Evolutionary conservation across 169 alveolate species (phyloP).

Genomic region (Theileria annulata): DNA sequence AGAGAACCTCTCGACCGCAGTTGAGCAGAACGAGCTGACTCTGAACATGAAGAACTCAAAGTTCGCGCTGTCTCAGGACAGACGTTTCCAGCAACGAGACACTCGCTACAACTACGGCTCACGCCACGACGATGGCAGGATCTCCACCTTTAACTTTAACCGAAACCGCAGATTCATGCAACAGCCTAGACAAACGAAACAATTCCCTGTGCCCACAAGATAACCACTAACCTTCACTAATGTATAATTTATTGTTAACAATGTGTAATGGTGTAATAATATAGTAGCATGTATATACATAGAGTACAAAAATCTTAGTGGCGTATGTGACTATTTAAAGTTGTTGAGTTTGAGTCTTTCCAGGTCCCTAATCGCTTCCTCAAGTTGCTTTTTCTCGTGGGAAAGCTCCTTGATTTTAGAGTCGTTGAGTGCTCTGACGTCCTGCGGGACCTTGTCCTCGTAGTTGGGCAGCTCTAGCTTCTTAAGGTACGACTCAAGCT

Average conservation of each 20-base stretch:
- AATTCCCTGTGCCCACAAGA: slow-evolving; percentile 8
- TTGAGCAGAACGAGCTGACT: slow-evolving; percentile 84
- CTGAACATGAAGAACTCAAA: slow-evolving; percentile 85
- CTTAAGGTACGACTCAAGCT: slow-evolving; percentile 74
- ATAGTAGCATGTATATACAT: background rate
- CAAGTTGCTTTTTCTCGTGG: slow-evolving; percentile 44
- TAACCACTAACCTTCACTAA: background rate
- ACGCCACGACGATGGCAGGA: slow-evolving; percentile 59
- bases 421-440: slow-evolving; percentile 74
- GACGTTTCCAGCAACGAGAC: slow-evolving; percentile 67
- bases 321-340: background rate
- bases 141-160: slow-evolving; percentile 47
- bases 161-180: slow-evolving; percentile 50
- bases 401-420: slow-evolving; percentile 75
- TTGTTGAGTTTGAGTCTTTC: slow-evolving; percentile 39
- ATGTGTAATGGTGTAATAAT: background rate
- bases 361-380: slow-evolving; percentile 58
- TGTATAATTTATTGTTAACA: background rate
- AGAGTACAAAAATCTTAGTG: background rate
- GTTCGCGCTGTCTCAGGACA: slow-evolving; percentile 71
- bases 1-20: slow-evolving; percentile 81
- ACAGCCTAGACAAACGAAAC: background rate
- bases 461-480: slow-evolving; percentile 77
- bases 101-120: slow-evolving; percentile 47
- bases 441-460: slow-evolving; percentile 82